Base-by-base conservation (phyloP, 208 protist species). In the Trypanosoma melophagium region DNA sequence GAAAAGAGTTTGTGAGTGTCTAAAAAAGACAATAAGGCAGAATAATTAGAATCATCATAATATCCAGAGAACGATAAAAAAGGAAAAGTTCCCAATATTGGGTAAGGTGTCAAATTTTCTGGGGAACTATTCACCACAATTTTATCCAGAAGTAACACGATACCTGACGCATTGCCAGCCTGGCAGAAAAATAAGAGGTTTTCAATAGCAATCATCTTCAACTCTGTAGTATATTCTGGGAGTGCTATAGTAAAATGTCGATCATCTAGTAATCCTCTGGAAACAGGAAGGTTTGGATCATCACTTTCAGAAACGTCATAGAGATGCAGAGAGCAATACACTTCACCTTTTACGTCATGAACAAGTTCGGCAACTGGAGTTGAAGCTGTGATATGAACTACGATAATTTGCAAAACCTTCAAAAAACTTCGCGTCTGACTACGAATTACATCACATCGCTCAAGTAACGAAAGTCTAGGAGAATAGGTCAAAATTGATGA, bases 291-390 rank as follows among this genome's bases (percentile, higher is more conserved):
- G 22, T n/a, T 14, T 19, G 2, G 16, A 21, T 41, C 19, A 21
- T 16, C 10, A 21, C 38, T 14, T 25, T 12, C 19, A 58, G 17
- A 38, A 38, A 47, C 13, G n/a, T 40, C 24, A 24, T 60, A 60
- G 13, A 68, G 17, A 41, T 60, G 63, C 35, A 68, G 13, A 35
- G 25, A 52, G 35, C 63, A 60, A 52, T 51, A 68, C n/a, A 68
- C 21, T 21, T 60, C 63, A 14, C 41, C 21, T 35, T 7, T 12
- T 21, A 60, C 25, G 38, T 68, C 53, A 40, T 68, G 50, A 60
- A 68, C 19, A 51, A 68, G 63, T 17, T 41, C 40, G 22, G 63
- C 63, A 24, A 60, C 40, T 41, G 40, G 51, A 22, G 9, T 60
- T 38, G 24, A 49, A n/a, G 10, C 24, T 24, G 40, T n/a, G 21